phyloP scores from a whole-genome alignment of 768 basidiomycete genomes.

The Melanogaster broomeanus region DNA sequence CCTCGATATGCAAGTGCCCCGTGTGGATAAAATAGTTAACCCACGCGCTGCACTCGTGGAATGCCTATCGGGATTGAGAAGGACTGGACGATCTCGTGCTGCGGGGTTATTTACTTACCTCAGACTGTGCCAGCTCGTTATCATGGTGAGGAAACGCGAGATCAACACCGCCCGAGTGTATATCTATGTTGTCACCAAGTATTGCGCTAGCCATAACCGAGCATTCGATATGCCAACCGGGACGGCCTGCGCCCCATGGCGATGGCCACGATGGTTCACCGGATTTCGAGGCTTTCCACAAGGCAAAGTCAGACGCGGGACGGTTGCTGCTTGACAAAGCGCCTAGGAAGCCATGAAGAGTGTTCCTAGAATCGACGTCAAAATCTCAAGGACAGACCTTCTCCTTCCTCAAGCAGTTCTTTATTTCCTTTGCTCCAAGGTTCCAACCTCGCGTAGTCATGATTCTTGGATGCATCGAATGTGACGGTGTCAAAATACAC shows the following conservation, averaged over 20 bases:
- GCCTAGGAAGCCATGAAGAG: conserved; percentile 37
- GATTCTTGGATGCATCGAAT: conserved; percentile 76
- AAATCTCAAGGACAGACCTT: conserved; percentile 54
- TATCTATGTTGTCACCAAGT: conserved; percentile 90
- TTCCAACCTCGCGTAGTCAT: conserved; percentile 92
- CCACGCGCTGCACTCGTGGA: conserved; percentile 90
- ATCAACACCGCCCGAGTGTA: conserved; percentile 97
- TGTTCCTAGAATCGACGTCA: background rate
- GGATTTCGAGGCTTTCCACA: conserved; percentile 97
- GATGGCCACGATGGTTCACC: conserved; percentile 98
- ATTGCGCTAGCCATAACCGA: conserved; percentile 96
- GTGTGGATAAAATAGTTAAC: conserved; percentile 99
- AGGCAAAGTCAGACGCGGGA: conserved; percentile 90
- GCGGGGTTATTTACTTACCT: conserved; percentile 50
- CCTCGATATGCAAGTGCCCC: conserved; percentile 97
- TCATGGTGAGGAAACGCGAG: conserved; percentile 99
- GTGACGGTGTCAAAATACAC: conserved; percentile 88
- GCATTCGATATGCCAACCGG: conserved; percentile 99
- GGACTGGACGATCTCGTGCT: background rate
- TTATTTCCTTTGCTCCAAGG: conserved; percentile 96
- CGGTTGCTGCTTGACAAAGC: conserved; percentile 67
- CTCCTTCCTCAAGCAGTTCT: conserved; percentile 87
- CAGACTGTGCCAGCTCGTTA: conserved; percentile 97
- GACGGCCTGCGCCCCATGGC: conserved; percentile 93
- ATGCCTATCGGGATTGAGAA: conserved; percentile 60